Evolutionary conservation across 495 filamentous ascomycete genomes (phyloP).

Genomic region (Aspergillus heteromorphus): DNA sequence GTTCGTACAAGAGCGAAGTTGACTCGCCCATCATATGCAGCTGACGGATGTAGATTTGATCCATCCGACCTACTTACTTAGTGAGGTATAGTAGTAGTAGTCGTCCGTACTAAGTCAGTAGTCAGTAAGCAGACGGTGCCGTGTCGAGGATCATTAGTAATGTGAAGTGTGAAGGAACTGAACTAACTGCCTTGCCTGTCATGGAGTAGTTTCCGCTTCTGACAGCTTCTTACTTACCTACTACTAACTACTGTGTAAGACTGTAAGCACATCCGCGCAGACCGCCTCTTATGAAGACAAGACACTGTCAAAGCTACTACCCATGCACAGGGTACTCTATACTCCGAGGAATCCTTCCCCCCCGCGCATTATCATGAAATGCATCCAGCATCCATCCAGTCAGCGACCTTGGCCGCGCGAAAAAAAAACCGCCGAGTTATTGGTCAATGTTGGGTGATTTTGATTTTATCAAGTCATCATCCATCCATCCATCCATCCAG

Average conservation of each 20-base stretch:
- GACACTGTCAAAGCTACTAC: not conserved
- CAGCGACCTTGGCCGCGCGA: not conserved
- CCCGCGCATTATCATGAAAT: not conserved
- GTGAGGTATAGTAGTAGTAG: too few species aligned
- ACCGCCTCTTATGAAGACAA: slow-evolving; percentile 15
- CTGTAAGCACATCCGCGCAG: slow-evolving; percentile 16
- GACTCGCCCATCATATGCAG: not conserved
- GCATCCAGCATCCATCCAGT: not conserved
- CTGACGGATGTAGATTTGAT: not conserved
- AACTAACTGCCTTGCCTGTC: not conserved
- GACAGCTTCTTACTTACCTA: not conserved
- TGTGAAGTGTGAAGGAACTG: too few species aligned
- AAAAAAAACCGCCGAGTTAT: too few species aligned
- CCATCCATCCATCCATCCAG: too few species aligned
- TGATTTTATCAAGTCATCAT: too few species aligned
- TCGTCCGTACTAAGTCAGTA: not conserved
- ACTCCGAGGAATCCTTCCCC: not conserved
- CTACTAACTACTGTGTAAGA: too few species aligned
- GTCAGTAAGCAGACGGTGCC: not conserved
- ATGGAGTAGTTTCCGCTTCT: not conserved
- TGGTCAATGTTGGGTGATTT: too few species aligned
- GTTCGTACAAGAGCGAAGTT: not conserved
- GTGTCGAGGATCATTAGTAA: not conserved
- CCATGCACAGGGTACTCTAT: not conserved
- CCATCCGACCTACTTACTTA: too few species aligned